Conservation (phyloP, 306 rosid genomes). For the Cotoneaster glaucophyllus region DNA sequence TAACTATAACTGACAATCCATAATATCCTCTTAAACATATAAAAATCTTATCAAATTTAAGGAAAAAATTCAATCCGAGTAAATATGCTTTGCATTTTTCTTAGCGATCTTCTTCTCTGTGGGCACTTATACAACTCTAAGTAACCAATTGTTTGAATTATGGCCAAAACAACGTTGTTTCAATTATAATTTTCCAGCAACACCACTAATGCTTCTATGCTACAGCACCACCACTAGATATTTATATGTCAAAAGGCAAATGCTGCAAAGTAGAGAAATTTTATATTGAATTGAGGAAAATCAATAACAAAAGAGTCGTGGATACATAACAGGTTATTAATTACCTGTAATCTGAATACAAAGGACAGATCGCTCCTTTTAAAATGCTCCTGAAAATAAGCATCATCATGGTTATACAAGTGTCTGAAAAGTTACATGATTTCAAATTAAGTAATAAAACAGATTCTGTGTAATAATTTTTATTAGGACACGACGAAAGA, state of each 20-base stretch:
- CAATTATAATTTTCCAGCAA: not conserved
- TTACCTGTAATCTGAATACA: constrained; percentile 97
- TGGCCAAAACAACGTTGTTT: too few species aligned
- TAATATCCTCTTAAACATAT: not conserved
- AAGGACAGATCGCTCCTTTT: constrained; percentile 89
- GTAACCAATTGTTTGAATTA: not conserved
- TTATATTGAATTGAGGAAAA: not conserved
- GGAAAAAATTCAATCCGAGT: not conserved
- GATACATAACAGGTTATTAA: constrained; percentile 6
- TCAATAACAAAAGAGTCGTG: constrained; percentile 3
- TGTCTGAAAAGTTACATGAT: not conserved
- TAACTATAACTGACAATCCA: not conserved
- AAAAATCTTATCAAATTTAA: not conserved
- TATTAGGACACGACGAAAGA: too few species aligned
- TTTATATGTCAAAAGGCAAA: not conserved
- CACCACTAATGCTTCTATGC: not conserved
- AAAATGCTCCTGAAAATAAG: constrained; percentile 64
- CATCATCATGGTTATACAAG: constrained; percentile 17
- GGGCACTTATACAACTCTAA: not conserved
- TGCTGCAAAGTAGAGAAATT: not conserved
- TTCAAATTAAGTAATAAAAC: too few species aligned
- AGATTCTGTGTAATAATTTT: too few species aligned
- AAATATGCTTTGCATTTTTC: not conserved
- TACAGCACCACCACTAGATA: not conserved
- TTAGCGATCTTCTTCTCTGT: not conserved